phyloP scores from a whole-genome alignment of 805 yeast species.

The Jamesozyma spencerorum region DNA sequence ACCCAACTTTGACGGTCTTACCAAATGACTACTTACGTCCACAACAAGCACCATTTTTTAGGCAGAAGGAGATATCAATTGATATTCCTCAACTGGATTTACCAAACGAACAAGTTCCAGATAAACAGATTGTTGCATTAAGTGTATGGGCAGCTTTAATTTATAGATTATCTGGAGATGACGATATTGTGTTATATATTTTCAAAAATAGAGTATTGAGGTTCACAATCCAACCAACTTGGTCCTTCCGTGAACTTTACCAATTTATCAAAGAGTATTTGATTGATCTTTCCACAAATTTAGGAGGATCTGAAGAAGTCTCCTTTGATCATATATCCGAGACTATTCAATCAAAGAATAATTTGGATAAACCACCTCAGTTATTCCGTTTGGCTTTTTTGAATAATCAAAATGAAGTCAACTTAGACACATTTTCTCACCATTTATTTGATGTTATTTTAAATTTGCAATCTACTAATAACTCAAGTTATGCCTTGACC shows the following conservation, averaged over 20 bases:
- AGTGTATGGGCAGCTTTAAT: conserved; percentile 63
- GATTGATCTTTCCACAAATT: conserved; percentile 10
- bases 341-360: conserved; percentile 39
- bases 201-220: conserved; percentile 45
- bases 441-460: conserved; percentile 40
- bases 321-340: conserved; percentile 50
- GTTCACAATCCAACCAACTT: conserved; percentile 45
- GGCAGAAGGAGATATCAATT: conserved; percentile 42
- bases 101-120: conserved; percentile 13
- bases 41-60: conserved; percentile 53
- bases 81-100: conserved; percentile 25
- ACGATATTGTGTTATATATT: conserved; percentile 72
- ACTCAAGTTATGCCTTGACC: conserved; percentile 11
- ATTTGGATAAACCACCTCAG: conserved; percentile 50
- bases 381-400: conserved; percentile 44
- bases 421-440: conserved; percentile 27
- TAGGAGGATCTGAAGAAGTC: conserved; percentile 23
- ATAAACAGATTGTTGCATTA: conserved; percentile 44
- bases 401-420: conserved; percentile 32
- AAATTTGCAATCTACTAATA: conserved; percentile 12
- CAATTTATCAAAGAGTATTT: conserved; percentile 34
- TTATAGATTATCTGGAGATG: conserved; percentile 84
- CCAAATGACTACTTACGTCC: conserved; percentile 87
- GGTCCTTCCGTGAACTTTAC: conserved; percentile 46
- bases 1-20: conserved; percentile 75